Conservation (phyloP, 208 protist genomes). For the Balamuthia mandrillaris region DNA sequence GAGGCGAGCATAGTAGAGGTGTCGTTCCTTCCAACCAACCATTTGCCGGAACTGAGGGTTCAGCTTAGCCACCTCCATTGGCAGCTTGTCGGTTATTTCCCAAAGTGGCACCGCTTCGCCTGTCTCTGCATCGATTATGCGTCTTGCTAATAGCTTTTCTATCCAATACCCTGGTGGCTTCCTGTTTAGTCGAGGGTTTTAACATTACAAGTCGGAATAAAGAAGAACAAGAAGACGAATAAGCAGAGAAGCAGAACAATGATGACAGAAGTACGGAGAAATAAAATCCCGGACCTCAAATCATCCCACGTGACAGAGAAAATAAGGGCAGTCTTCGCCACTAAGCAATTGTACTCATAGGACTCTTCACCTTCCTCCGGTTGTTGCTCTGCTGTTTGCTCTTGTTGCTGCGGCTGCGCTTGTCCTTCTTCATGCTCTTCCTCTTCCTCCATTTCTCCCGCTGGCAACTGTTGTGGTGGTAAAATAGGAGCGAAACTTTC, state of each 20-base stretch:
- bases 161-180: neutral
- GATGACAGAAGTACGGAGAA: too few relatives aligned
- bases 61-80: neutral
- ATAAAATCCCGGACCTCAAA: too few relatives aligned
- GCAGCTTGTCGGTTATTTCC: neutral
- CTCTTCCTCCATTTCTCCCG: too few relatives aligned
- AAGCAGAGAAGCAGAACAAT: too few relatives aligned
- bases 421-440: too few relatives aligned
- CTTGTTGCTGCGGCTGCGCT: too few relatives aligned
- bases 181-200: too few relatives aligned
- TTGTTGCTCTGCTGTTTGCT: too few relatives aligned
- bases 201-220: too few relatives aligned
- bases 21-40: neutral
- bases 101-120: neutral
- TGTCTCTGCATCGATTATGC: neutral
- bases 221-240: too few relatives aligned
- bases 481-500: too few relatives aligned
- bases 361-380: neutral
- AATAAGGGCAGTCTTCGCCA: neutral
- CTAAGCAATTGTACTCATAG: neutral
- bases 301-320: constrained; percentile 5
- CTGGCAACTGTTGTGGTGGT: too few relatives aligned
- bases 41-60: neutral
- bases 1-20: neutral
- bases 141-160: neutral